Evolutionary conservation across 169 alveolate species (phyloP), one percentile per base, ranked within the genome.

Genomic region (Babesia ovata): DNA sequence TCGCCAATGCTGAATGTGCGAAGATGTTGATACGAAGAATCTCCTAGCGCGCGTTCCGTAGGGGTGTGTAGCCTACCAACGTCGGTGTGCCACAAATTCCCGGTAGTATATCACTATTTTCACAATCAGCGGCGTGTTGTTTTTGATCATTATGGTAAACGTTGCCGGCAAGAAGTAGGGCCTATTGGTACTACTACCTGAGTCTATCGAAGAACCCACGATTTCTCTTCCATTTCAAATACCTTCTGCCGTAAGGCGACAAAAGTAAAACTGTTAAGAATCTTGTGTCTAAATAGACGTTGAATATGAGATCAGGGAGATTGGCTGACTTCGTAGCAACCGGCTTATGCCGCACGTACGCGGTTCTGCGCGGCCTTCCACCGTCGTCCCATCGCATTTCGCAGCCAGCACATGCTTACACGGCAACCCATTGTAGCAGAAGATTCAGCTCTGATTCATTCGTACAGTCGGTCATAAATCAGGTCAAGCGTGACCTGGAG

Each of bases 401-500:
- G 36, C 59, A 17, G n/a, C 76, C 33, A 12, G 49, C 21, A 14
- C 29, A 29, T 36, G n/a, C 39, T 21, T 53, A n/a, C 13, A 24
- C 39, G 16, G 21, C 50, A 17, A 13, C 14, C 22, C 44, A 45
- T 9, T 12, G 24, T 17, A 8, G 53, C 44, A 67, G 76, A 52
- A 8, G 28, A 50, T 57, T 65, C 24, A 46, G 75, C 53, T 90
- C 87, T 29, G 89, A 86, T 11, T 84, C 92, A 48, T 90, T 90
- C 59, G 73, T 90, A 87, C 86, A 86, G 61, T 75, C 88, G 39
- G 91, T 90, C 24, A 86, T 90, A 22, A 87, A 86, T 17, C 94
- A 90, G 79, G 94, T 90, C 21, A 86, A 86, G 61, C 84, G 79
- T 71, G 94, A 90, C 81, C 65, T 90, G 92, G 90, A 84, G 62